These are phyloP conservation scores for Penicillium diatomitis DNA, from an alignment of 495 filamentous ascomycete genomes.

Conservation along the genomic window DNA sequence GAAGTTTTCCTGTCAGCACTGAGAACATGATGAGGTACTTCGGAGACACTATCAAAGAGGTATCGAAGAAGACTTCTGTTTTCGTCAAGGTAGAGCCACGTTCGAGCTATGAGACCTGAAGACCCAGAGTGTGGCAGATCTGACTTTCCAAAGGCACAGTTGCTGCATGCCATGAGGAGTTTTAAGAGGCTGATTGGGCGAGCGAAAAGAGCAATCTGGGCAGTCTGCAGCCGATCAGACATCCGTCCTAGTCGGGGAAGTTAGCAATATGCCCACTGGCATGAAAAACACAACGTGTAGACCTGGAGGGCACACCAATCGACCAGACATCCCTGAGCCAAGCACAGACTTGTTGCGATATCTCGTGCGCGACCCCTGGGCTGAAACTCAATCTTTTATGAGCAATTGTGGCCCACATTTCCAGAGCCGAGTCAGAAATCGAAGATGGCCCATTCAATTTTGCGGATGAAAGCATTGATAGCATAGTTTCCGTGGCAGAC, in stretches of 20 bases:
- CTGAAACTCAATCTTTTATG: conserved; percentile 43
- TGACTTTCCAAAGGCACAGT: conserved; percentile 20
- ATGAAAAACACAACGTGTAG: background rate
- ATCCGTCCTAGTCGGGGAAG: conserved; percentile 17
- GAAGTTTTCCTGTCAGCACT: conserved; percentile 18
- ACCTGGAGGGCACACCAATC: conserved; percentile 44
- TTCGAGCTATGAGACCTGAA: conserved; percentile 20
- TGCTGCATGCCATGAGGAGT: conserved; percentile 34
- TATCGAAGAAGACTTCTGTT: conserved; percentile 28
- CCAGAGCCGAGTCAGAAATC: conserved; percentile 71
- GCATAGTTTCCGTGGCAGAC: conserved; percentile 50
- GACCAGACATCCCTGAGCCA: conserved; percentile 79
- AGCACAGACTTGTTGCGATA: conserved; percentile 58
- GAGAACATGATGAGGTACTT: conserved; percentile 17
- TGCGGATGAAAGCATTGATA: conserved; percentile 60
- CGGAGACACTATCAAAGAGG: conserved; percentile 22
- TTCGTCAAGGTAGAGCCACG: conserved; percentile 30
- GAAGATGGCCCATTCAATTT: conserved; percentile 74
- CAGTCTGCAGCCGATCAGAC: conserved; percentile 31
- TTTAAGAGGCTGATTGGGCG: conserved; percentile 31
- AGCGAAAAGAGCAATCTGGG: conserved; percentile 32
- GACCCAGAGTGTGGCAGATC: conserved; percentile 15
- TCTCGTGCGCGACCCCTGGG: conserved; percentile 52
- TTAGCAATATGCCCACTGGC: conserved; percentile 7
- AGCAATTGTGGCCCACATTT: conserved; percentile 58